A percentile compares a stretch with the other conserved stretches of the same genome.
phyloP scores from a whole-genome alignment of 129 eudicot species.

The Escallonia rubra region DNA sequence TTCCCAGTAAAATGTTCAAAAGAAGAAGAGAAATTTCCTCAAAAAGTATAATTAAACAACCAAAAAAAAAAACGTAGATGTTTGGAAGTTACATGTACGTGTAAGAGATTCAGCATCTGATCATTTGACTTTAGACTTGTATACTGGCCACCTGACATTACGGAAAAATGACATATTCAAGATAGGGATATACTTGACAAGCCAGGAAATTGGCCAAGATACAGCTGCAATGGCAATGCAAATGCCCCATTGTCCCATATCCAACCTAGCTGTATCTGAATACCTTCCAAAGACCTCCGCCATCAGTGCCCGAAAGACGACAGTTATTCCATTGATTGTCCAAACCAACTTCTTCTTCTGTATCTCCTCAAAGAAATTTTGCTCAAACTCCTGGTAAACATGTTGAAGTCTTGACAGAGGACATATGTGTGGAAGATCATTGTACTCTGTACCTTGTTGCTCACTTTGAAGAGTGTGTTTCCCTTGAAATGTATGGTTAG shows the following conservation, averaged over 20 bases:
- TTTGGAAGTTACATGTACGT: too few species aligned
- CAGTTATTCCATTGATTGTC: background rate
- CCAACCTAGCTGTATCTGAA: constrained; percentile 12
- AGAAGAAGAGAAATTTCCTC: too few species aligned
- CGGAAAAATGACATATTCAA: background rate
- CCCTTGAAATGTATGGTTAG: constrained; percentile 7
- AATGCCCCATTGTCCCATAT: constrained; percentile 5
- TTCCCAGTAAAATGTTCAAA: too few species aligned
- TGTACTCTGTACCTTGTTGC: background rate
- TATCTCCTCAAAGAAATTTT: constrained; percentile 5
- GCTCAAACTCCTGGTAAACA: constrained; percentile 2
- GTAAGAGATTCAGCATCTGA: too few species aligned
- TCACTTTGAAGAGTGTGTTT: background rate
- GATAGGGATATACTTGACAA: constrained; percentile 10
- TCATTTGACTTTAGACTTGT: background rate
- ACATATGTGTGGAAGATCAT: background rate
- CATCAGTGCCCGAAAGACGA: constrained; percentile 5
- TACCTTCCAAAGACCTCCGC: background rate
- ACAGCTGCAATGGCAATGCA: constrained; percentile 7
- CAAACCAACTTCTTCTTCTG: background rate
- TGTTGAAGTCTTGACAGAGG: constrained; percentile 5
- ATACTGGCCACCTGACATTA: background rate
- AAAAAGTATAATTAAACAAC: too few species aligned
- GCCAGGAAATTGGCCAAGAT: constrained; percentile 3
- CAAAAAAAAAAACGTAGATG: too few species aligned